These are phyloP conservation scores for Sordaria brevicollis DNA, from an alignment of 495 filamentous ascomycete genomes.

Conservation along the genomic window DNA sequence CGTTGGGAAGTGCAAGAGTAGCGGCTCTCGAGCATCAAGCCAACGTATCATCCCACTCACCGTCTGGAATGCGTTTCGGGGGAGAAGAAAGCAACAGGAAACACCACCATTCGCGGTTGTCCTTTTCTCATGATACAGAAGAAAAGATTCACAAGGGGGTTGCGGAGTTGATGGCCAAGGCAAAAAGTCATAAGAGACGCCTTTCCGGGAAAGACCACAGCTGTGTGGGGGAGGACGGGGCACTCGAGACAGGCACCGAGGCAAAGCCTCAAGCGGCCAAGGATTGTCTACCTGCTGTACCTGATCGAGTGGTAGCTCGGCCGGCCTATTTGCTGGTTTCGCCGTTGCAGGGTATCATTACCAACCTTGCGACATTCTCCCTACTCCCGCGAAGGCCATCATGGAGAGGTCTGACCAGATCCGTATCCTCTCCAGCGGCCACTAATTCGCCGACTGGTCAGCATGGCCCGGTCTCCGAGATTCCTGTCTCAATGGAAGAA, in stretches of 20 bases:
- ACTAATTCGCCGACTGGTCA: neutral
- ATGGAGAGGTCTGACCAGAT: neutral
- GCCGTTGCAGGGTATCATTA: constrained; percentile 58
- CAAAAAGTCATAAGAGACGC: constrained; percentile 16
- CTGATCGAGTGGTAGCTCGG: constrained; percentile 13
- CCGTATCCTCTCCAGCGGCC: neutral
- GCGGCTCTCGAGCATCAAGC: constrained; percentile 12
- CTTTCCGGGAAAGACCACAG: neutral
- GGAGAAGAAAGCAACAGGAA: constrained; percentile 27
- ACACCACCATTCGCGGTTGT: constrained; percentile 19
- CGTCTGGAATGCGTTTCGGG: constrained; percentile 27
- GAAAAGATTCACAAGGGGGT: constrained; percentile 31
- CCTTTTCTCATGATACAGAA: constrained; percentile 20
- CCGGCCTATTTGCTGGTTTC: constrained; percentile 72
- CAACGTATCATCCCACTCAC: constrained; percentile 17
- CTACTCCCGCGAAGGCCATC: constrained; percentile 15
- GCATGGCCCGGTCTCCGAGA: neutral
- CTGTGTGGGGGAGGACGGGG: neutral
- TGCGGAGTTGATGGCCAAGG: constrained; percentile 27
- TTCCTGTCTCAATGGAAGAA: neutral
- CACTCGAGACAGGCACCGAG: neutral
- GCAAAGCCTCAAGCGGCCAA: constrained; percentile 8
- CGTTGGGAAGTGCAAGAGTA: constrained; percentile 16
- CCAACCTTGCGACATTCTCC: constrained; percentile 47
- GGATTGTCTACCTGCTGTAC: constrained; percentile 14